These are phyloP conservation scores for Sugiyamaella castrensis DNA, from an alignment of 1,139 yeast species.

Conservation along the genomic window DNA sequence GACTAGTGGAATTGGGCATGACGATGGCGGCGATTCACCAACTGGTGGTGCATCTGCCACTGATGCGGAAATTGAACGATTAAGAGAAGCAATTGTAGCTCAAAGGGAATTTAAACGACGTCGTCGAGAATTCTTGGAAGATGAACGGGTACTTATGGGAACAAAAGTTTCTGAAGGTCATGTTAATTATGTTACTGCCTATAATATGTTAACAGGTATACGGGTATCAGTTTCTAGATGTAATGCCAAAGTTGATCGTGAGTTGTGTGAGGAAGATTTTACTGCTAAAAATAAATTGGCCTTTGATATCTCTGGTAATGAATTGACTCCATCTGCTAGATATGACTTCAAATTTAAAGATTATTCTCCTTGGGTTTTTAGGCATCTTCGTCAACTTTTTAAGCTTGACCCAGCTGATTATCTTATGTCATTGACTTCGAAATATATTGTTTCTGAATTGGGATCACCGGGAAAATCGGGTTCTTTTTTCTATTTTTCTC, in stretches of 20 bases:
- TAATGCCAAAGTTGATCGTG: conserved; percentile 74
- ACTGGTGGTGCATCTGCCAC: conserved; percentile 15
- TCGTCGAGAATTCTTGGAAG: conserved; percentile 48
- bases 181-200: conserved; percentile 89
- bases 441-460: conserved; percentile 84
- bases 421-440: conserved; percentile 85
- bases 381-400: conserved; percentile 75
- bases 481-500: conserved; percentile 88
- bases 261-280: conserved; percentile 69
- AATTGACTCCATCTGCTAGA: conserved; percentile 85
- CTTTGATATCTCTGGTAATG: conserved; percentile 85
- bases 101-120: conserved; percentile 45
- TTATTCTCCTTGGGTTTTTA: conserved; percentile 90
- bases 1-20: too few relatives aligned
- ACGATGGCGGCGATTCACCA: conserved; percentile 1
- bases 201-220: conserved; percentile 95
- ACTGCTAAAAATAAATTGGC: conserved; percentile 69
- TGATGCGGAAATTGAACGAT: conserved; percentile 29
- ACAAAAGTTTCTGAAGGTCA: conserved; percentile 90
- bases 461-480: conserved; percentile 98
- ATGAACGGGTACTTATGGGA: conserved; percentile 68
- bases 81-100: conserved; percentile 34
- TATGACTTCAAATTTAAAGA: conserved; percentile 97
- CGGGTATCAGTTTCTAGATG: conserved; percentile 92
- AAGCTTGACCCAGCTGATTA: conserved; percentile 96